phyloP scores from a whole-genome alignment of 139 green algal genomes.

The Gonium pectorale region DNA sequence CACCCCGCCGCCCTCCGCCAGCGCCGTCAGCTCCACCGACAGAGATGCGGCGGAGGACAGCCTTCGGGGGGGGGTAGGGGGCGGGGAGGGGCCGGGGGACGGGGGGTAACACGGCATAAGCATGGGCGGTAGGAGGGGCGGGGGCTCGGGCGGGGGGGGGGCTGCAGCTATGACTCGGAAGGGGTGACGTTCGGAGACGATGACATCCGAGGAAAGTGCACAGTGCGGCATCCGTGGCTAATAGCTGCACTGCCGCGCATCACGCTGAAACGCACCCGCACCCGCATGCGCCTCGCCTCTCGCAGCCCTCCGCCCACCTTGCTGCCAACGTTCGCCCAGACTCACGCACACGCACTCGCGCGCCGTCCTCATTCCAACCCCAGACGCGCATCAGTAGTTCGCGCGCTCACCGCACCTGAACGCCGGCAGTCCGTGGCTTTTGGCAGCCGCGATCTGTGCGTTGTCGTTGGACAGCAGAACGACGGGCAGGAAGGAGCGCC shows the following conservation, averaged over 20 bases:
- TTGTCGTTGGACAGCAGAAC: conserved; percentile 85
- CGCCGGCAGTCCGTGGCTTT: conserved; percentile 77
- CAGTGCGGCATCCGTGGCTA: not conserved
- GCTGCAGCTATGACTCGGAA: not conserved
- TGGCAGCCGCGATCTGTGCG: conserved; percentile 74
- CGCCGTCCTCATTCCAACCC: too few relatives aligned
- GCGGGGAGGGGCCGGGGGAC: not conserved
- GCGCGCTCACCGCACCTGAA: conserved; percentile 35
- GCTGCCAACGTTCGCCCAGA: too few relatives aligned
- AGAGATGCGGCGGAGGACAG: conserved; percentile 3
- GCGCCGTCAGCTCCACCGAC: not conserved
- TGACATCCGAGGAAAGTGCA: not conserved
- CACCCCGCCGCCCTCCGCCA: conserved; percentile 2
- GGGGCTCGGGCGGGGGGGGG: not conserved
- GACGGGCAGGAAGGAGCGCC: conserved; percentile 64
- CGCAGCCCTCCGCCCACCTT: too few relatives aligned
- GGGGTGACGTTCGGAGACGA: not conserved
- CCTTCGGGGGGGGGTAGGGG: not conserved
- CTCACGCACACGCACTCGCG: too few relatives aligned
- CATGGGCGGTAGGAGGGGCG: not conserved
- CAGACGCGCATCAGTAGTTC: not conserved
- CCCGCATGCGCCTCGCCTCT: too few relatives aligned
- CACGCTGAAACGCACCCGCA: not conserved
- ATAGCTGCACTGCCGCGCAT: not conserved
- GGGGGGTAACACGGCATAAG: not conserved